phyloP scores from a whole-genome alignment of 768 basidiomycete genomes.

The Dendrothele bispora region DNA sequence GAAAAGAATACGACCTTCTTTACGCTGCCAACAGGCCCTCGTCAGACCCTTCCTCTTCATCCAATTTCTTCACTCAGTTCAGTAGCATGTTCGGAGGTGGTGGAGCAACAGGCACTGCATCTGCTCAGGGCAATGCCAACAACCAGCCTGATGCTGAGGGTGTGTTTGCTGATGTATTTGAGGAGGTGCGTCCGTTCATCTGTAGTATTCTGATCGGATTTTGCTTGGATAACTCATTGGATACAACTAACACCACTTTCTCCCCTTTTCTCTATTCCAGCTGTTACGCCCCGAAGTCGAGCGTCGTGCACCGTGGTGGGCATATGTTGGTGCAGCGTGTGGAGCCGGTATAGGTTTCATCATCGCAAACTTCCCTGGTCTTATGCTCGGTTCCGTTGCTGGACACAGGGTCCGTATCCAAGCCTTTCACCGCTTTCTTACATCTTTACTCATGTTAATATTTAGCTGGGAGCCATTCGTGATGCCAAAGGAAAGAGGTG shows the following conservation, averaged over 20 bases:
- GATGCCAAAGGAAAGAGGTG: constrained; percentile 96
- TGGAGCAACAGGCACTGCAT: constrained; percentile 26
- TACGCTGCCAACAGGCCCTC: constrained; percentile 60
- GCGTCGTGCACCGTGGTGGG: constrained; percentile 70
- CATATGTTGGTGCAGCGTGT: constrained; percentile 50
- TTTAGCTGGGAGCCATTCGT: constrained; percentile 85
- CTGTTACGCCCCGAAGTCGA: constrained; percentile 82
- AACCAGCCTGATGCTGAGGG: constrained; percentile 73
- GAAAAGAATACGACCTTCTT: constrained; percentile 70
- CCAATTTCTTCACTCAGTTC: constrained; percentile 77
- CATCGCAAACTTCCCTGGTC: constrained; percentile 50
- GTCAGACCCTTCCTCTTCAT: constrained; percentile 64
- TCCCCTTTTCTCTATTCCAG: constrained; percentile 31
- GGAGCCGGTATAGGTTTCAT: constrained; percentile 53
- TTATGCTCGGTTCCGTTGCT: constrained; percentile 82
- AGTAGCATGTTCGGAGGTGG: constrained; percentile 64
- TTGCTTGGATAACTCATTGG: neutral
- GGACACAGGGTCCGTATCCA: too few relatives aligned
- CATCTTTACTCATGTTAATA: too few relatives aligned
- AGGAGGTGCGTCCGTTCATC: constrained; percentile 58
- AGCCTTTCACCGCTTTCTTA: too few relatives aligned
- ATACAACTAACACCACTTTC: too few relatives aligned
- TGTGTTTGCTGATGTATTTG: constrained; percentile 89
- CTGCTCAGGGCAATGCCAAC: too few relatives aligned
- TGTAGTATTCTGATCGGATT: neutral